phyloP scores from a whole-genome alignment of 2,329 filamentous ascomycete genomes.

The Phyllosticta citriasiana region DNA sequence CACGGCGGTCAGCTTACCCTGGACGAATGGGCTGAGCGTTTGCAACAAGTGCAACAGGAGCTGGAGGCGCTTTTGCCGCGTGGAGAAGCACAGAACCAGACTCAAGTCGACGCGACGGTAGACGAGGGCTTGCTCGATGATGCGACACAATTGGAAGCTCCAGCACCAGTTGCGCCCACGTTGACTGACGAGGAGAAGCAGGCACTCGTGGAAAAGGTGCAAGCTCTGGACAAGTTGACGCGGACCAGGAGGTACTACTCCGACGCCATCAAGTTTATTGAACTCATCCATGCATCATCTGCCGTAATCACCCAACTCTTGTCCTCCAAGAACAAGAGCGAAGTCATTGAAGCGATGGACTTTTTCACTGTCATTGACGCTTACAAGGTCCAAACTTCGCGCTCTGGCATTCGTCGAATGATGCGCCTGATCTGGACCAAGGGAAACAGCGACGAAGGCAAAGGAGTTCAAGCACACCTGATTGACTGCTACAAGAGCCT shows the following conservation, averaged over 20 bases:
- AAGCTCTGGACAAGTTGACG: constrained; percentile 78
- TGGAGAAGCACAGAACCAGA: constrained; percentile 58
- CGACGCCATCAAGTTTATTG: constrained; percentile 90
- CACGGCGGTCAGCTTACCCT: constrained; percentile 70
- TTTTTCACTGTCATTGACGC: constrained; percentile 94
- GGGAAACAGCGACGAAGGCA: constrained; percentile 97
- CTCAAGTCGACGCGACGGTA: constrained; percentile 57
- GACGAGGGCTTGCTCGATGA: constrained; percentile 78
- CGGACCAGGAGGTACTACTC: constrained; percentile 82
- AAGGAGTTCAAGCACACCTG: constrained; percentile 90
- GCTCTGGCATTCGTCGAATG: constrained; percentile 89
- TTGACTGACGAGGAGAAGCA: constrained; percentile 74
- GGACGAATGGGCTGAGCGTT: constrained; percentile 73
- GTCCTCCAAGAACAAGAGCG: constrained; percentile 92
- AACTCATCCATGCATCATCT: constrained; percentile 77
- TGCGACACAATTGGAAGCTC: constrained; percentile 61
- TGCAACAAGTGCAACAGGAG: constrained; percentile 75
- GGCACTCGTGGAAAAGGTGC: constrained; percentile 66
- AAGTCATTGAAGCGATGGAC: constrained; percentile 98
- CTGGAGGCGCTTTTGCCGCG: constrained; percentile 74
- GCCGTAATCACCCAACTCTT: constrained; percentile 75
- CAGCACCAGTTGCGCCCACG: constrained; percentile 50
- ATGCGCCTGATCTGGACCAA: constrained; percentile 97
- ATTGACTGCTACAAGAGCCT: constrained; percentile 94
- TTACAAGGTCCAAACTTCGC: constrained; percentile 91